Percentiles rank a stretch among this genome's conserved stretches.
phyloP scores from a whole-genome alignment of 495 filamentous ascomycete species.

The Penicillium steckii region DNA sequence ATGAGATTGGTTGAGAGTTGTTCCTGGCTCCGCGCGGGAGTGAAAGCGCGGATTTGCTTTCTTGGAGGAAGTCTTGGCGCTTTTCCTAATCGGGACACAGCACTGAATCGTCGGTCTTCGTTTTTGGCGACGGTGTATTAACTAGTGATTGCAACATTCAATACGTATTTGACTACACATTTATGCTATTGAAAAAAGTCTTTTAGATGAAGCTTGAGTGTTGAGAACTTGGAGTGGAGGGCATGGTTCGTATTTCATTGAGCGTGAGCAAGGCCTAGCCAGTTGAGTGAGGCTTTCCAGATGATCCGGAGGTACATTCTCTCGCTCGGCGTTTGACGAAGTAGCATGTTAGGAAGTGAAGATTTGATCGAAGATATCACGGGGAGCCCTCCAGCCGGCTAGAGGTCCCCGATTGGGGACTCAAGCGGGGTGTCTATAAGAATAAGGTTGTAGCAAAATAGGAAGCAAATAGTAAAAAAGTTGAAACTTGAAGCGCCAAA shows the following conservation, averaged over 20 bases:
- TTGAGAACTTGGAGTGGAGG: constrained; percentile 6
- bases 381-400: constrained; percentile 1
- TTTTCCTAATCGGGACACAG: constrained; percentile 37
- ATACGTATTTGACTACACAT: background rate
- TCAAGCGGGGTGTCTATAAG: constrained; percentile 11
- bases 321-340: constrained; percentile 1
- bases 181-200: background rate
- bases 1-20: too few species aligned
- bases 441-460: background rate
- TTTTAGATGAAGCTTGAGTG: background rate
- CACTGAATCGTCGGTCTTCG: background rate
- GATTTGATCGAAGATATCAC: background rate
- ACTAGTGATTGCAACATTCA: background rate
- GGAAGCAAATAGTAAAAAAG: constrained; percentile 6
- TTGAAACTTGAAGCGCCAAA: constrained; percentile 2
- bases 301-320: background rate
- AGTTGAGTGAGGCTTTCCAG: background rate
- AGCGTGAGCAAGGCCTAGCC: constrained; percentile 4
- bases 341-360: background rate
- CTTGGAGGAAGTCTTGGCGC: constrained; percentile 30
- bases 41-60: constrained; percentile 23
- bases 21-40: background rate
- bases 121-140: background rate
- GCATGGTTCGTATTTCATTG: constrained; percentile 13
- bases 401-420: background rate